Evolutionary conservation across 1,139 yeast genomes (phyloP), one percentile per base, ranked within the genome.

Genomic region (Groenewaldozyma auringiensis): DNA sequence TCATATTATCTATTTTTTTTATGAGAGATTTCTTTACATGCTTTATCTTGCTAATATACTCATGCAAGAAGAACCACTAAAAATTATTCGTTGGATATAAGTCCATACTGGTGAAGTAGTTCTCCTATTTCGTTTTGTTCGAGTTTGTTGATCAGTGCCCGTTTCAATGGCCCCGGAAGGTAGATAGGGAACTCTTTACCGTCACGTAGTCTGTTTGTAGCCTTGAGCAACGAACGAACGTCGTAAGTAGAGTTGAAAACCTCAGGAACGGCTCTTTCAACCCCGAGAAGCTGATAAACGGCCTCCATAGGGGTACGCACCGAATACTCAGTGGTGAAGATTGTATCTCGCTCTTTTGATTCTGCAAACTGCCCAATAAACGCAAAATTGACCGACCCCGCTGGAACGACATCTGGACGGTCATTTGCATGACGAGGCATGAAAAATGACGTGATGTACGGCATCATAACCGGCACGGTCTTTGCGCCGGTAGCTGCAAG

Each of bases 401-500:
- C n/a, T 13, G 40, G 40, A 16, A 36, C 40, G 14, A 36, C 27
- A 36, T 36, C 27, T 16, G 40, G 40, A 18, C 40, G 21, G n/a
- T 36, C 40, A 21, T 18, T 18, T 8, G 22, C 22, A 13, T 36
- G 40, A n/a, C 40, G 20, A 21, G 40, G 40, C 40, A 36, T 36
- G 14, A 36, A 36, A 36, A 36, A 36, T 36, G 40, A n/a, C 6
- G 40, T 36, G 22, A 36, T 21, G 14, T 36, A 36, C 4, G 40
- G 40, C 40, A 36, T 36, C 40, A 36, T 36, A 16, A 36, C 40
- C 9, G 40, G 40, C n/a, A 36, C 40, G 14, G 20, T n/a, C 14
- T 36, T 36, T 6, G 40, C 40, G 8, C 40, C 40, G 14, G 20
- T 36, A 8, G 22, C 6, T 6, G 40, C 40, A n/a, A 36, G 21